Evolutionary conservation across 2,329 filamentous ascomycete genomes (phyloP).

Genomic region (Polytolypa hystricis): DNA sequence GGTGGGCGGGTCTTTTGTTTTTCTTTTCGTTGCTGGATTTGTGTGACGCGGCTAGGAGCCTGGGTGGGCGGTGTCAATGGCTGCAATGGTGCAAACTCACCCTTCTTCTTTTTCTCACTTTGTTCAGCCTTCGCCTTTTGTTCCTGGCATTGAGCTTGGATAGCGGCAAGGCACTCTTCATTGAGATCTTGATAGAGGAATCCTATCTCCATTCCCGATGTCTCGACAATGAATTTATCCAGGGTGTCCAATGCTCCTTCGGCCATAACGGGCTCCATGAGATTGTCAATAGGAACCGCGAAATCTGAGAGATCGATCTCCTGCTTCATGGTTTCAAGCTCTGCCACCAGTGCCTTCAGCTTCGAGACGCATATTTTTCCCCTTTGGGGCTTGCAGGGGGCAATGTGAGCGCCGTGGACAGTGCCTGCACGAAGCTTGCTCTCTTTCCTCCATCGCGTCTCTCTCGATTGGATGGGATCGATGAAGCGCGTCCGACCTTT

Average conservation of each 20-base stretch:
- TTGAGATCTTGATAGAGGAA: constrained; percentile 36
- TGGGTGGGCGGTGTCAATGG: not conserved
- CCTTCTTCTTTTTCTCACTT: constrained; percentile 10
- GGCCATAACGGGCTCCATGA: constrained; percentile 32
- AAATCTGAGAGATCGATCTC: constrained; percentile 32
- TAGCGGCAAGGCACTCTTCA: constrained; percentile 25
- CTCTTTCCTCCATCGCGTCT: constrained; percentile 24
- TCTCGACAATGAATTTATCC: constrained; percentile 28
- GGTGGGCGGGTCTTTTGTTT: constrained; percentile 37
- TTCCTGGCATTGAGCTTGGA: constrained; percentile 19
- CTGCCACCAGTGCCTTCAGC: constrained; percentile 23
- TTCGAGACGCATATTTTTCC: constrained; percentile 28
- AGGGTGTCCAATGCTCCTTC: constrained; percentile 27
- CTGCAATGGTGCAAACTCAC: constrained; percentile 8
- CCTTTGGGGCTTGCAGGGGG: constrained; percentile 31
- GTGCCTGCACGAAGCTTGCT: constrained; percentile 31
- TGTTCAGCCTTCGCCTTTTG: constrained; percentile 10
- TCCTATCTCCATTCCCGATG: constrained; percentile 31
- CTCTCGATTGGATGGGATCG: constrained; percentile 22
- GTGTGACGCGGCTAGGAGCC: no score
- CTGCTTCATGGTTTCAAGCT: constrained; percentile 30
- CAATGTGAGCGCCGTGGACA: constrained; percentile 24
- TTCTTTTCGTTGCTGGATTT: constrained; percentile 25
- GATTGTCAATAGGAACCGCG: constrained; percentile 32
- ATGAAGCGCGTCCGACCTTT: constrained; percentile 32